Conservation (phyloP, 1,139 yeast species). For the Spathaspora sp. region DNA sequence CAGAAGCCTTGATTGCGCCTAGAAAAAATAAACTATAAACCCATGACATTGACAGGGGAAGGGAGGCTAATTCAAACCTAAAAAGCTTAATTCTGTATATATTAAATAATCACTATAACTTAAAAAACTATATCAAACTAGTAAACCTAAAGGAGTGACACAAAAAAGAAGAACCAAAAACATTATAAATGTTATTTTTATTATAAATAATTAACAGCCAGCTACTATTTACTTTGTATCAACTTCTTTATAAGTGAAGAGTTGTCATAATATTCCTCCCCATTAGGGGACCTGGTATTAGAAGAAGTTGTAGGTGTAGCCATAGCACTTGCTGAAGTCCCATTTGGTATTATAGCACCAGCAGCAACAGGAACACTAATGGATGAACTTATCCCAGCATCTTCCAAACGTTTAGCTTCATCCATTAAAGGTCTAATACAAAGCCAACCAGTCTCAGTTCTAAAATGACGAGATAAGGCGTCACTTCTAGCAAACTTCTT, state of each 20-base stretch:
- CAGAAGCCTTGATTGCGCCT: background rate
- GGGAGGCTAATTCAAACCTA: no score
- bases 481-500: constrained; percentile 58
- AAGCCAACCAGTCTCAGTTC: constrained; percentile 59
- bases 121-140: background rate
- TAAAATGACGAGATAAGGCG: constrained; percentile 56
- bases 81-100: background rate
- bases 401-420: constrained; percentile 36
- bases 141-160: background rate
- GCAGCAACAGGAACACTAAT: constrained; percentile 1
- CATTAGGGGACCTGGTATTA: constrained; percentile 2
- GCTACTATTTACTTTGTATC: constrained; percentile 17
- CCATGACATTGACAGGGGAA: background rate
- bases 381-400: constrained; percentile 6
- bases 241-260: constrained; percentile 19
- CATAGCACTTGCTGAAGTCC: background rate
- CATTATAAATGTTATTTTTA: background rate
- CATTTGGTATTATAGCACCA: constrained; percentile 1
- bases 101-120: background rate
- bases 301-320: constrained; percentile 1
- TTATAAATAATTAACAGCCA: constrained; percentile 1
- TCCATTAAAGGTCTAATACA: constrained; percentile 57
- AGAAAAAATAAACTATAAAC: background rate
- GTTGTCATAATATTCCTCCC: constrained; percentile 16
- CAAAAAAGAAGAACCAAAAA: background rate